Evolutionary conservation across 768 basidiomycete genomes (phyloP), one percentile per base, ranked within the genome.

Genomic region (Cyclocybe aegerita): DNA sequence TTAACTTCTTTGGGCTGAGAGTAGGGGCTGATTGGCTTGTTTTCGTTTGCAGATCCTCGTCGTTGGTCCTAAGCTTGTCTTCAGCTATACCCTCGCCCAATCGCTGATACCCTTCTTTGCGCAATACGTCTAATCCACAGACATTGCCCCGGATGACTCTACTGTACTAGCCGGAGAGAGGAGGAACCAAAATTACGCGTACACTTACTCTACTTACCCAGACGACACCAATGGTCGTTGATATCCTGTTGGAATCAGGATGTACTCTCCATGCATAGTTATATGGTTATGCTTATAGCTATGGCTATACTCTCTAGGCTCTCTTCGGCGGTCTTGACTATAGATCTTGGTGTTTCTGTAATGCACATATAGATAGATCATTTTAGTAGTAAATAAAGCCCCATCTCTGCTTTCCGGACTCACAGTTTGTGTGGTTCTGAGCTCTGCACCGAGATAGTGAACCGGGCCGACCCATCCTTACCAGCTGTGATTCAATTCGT

Each of bases 11-110:
- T 12, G 16, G 35, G 37, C 36, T 53, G 14, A 53, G 31, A 2
- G 8, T 10, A 35, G 10, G 36, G 36, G 44, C 45, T 43, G 17
- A 46, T 31, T 37, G 23, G 6, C 43, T n/a, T 53, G 39, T 46
- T 35, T 16, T 44, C 8, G 29, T 34, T 37, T 17, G 40, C 10
- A 95, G 92, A 90, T 96, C 60, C 78, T 98, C 40, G 93, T 98
- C 54, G 94, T 98, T 34, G 95, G 94, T 45, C 96, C 96, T 36
- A 98, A 98, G 74, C 84, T 98, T 33, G 93, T 98, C 60, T 98
- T 98, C 81, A 93, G 91, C 61, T 98, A 96, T 75, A 98, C 96
- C 43, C 81, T 98, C 3, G 96, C 96, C 9, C 96, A 98, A 70
- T 90, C 88, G 12, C 77, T 98, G 68, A 98, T 98, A 75, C 95